A percentile compares a stretch with the other conserved stretches of the same genome.
Evolutionary conservation across 148 eudicot genomes (phyloP).

Genomic region (Salicornia ramosissima): DNA sequence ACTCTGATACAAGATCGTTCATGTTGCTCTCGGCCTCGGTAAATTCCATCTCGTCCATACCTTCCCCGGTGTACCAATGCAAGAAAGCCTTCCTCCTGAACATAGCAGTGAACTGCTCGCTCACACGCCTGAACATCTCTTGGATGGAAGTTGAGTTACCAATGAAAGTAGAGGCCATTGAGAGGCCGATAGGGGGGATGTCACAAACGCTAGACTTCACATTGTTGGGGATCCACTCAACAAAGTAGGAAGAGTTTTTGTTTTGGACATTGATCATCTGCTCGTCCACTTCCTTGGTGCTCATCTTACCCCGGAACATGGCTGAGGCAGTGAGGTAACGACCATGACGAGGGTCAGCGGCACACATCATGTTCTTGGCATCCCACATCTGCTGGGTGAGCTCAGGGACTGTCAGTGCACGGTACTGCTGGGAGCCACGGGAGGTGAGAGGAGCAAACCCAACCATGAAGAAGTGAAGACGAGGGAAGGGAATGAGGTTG

Average conservation of each 20-base stretch:
- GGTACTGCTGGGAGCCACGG: conserved; percentile 45
- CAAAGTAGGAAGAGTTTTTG: conserved; percentile 50
- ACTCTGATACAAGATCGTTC: conserved; percentile 38
- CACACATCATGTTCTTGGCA: conserved; percentile 57
- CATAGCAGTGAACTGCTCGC: conserved; percentile 44
- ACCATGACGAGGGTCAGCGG: conserved; percentile 55
- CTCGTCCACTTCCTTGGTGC: conserved; percentile 53
- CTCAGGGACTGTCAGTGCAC: conserved; percentile 47
- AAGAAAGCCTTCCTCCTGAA: conserved; percentile 80
- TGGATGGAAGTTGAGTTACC: conserved; percentile 42
- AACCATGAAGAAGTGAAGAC: conserved; percentile 52
- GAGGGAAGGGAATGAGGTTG: conserved; percentile 44
- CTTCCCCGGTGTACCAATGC: conserved; percentile 91
- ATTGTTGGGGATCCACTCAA: conserved; percentile 50
- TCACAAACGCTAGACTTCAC: conserved; percentile 48
- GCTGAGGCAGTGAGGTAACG: conserved; percentile 56
- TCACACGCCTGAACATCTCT: conserved; percentile 42
- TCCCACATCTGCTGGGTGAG: conserved; percentile 64
- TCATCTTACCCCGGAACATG: conserved; percentile 54
- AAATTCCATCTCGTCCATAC: conserved; percentile 93
- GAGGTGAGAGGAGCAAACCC: conserved; percentile 48
- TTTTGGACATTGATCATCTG: conserved; percentile 50
- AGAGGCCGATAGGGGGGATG: conserved; percentile 37
- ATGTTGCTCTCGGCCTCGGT: conserved; percentile 86
- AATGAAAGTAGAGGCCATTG: conserved; percentile 41